phyloP scores from a whole-genome alignment of 352 stramenopile genomes.

The Nannochloropsis limnetica region DNA sequence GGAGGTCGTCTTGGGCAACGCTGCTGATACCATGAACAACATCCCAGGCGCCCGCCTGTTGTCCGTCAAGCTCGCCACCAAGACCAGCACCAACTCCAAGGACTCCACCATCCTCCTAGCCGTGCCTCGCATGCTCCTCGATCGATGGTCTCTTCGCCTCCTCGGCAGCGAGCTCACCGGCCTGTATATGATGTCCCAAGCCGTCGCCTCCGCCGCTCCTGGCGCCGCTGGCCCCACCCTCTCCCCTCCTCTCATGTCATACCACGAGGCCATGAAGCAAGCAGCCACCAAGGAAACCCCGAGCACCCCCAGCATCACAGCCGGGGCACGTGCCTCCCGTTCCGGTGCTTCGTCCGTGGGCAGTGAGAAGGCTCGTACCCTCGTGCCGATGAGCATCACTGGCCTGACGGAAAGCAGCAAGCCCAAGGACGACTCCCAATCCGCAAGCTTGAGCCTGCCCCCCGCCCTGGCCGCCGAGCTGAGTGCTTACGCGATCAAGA shows the following conservation, averaged over 20 bases:
- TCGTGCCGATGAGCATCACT: constrained; percentile 26
- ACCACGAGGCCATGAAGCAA: constrained; percentile 5
- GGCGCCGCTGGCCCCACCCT: constrained; percentile 1
- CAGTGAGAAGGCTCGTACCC: constrained; percentile 23
- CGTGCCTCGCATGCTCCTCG: not conserved
- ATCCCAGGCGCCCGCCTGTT: not conserved
- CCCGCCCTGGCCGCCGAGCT: not conserved
- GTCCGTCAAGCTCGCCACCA: constrained; percentile 31
- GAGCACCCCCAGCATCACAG: not conserved
- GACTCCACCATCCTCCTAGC: constrained; percentile 8
- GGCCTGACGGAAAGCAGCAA: constrained; percentile 11
- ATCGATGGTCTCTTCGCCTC: not conserved
- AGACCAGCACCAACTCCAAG: not conserved
- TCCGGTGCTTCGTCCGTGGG: not conserved
- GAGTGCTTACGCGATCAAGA: constrained; percentile 28
- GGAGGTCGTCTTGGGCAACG: not conserved
- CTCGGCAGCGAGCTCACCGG: constrained; percentile 28
- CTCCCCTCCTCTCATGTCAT: constrained; percentile 6
- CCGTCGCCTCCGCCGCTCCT: not conserved
- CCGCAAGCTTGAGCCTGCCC: not conserved
- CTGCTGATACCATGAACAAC: constrained; percentile 30
- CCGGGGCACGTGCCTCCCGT: not conserved
- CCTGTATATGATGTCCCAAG: constrained; percentile 23
- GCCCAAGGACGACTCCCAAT: constrained; percentile 16
- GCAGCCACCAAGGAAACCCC: not conserved